Evolutionary conservation across 2,329 filamentous ascomycete species (phyloP), one percentile per base, ranked within the genome.

Genomic region (Aspergillus brunneoviolaceus): DNA sequence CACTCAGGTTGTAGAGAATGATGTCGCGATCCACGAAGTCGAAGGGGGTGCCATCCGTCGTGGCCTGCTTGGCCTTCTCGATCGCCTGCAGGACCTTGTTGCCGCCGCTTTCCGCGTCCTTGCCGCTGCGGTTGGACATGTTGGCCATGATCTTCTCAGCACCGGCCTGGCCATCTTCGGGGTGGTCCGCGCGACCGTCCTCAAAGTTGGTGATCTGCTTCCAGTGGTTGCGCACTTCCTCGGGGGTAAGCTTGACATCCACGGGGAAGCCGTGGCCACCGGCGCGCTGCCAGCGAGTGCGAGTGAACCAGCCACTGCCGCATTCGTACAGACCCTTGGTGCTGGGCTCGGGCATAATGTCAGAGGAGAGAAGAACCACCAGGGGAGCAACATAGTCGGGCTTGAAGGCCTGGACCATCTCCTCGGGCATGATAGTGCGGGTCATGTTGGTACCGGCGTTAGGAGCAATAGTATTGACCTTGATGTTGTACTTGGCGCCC

Each of bases 391-490:
- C 93, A 79, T 96, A 98, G 74, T 98, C 94, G 61, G 95, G 95
- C 87, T 98, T 99, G 85, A 99, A 96, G 50, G 95, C 94, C 82
- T 98, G 93, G 19, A 99, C 93, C 81, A 98, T 87, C 82, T 99
- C 95, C 79, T 96, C 92, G 31, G 95, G 95, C 83, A 99, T 86
- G 75, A 99, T 91, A 54, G 91, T 94, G 68, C 88, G 86, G 58
- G 95, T 99, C 91, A 99, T 95, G 74, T 89, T 88, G 49, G 95
- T 99, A 69, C 95, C 95, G 45, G 95, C 95, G 72, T 98, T 99
- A 68, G 95, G 95, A 25, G 95, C 95, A 72, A 99, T 97, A 60
- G 93, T 96, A 85, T 99, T 99, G 77, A 96, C 91, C 71, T 87
- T 92, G 78, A 99, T 98, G 84, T 97, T 96, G 84, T 99, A 92